Conservation (phyloP, 306 rosid species). For the Crataegus laevigata region DNA sequence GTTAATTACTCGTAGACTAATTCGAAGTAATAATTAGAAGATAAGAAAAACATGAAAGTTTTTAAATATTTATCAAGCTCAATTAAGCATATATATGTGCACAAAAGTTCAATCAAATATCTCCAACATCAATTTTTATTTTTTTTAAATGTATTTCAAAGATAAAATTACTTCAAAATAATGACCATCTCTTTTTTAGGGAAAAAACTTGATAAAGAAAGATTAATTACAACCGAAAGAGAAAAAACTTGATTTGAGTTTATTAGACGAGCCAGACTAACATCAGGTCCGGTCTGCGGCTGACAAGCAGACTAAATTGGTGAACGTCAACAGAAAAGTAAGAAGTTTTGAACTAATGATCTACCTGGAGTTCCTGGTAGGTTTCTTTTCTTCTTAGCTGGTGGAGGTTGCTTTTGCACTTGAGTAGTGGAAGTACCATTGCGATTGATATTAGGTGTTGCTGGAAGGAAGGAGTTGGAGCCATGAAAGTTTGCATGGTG, state of each 20-base stretch:
- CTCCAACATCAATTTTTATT: not conserved
- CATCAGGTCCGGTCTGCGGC: not conserved
- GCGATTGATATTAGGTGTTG: slow-evolving; percentile 19
- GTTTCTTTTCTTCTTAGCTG: slow-evolving; percentile 68
- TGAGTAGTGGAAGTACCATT: slow-evolving; percentile 47
- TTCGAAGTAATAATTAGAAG: not conserved
- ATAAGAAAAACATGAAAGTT: not conserved
- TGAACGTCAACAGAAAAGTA: not conserved
- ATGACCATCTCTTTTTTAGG: too few relatives aligned
- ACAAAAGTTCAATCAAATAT: too few relatives aligned
- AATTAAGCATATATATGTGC: not conserved
- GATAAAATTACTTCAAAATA: too few relatives aligned
- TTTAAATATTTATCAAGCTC: not conserved
- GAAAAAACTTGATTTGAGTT: too few relatives aligned
- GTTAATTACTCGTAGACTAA: not conserved
- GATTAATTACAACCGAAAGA: not conserved
- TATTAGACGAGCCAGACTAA: not conserved
- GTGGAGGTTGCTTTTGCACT: slow-evolving; percentile 29
- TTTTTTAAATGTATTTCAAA: not conserved
- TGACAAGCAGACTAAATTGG: not conserved
- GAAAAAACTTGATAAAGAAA: not conserved
- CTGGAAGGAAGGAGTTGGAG: slow-evolving; percentile 51
- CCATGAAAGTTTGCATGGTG: slow-evolving; percentile 30
- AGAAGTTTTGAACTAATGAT: not conserved
- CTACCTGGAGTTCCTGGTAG: slow-evolving; percentile 91